A percentile compares a stretch with the other conserved stretches of the same genome.
phyloP scores from a whole-genome alignment of 2,329 filamentous ascomycete genomes.

The Sclerotinia trifoliorum region DNA sequence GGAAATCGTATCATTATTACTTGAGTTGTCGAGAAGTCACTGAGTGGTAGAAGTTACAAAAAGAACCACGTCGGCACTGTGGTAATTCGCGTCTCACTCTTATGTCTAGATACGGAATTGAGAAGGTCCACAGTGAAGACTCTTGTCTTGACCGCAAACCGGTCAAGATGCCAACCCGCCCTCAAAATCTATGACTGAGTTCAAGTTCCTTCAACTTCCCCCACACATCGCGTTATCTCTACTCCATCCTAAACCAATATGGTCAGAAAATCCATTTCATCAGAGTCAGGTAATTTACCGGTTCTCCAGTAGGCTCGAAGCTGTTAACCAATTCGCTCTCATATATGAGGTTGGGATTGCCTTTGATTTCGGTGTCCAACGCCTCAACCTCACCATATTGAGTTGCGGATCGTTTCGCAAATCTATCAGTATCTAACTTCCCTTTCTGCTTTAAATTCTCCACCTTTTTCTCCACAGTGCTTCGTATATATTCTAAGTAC shows the following conservation, averaged over 20 bases:
- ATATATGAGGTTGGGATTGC: constrained; percentile 66
- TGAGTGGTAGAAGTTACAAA: background rate
- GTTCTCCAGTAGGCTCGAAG: constrained; percentile 66
- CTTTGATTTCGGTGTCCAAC: constrained; percentile 41
- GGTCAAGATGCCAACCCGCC: background rate
- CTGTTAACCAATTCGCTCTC: constrained; percentile 62
- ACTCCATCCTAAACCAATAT: constrained; percentile 10
- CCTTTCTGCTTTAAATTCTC: constrained; percentile 46
- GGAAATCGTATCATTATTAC: background rate
- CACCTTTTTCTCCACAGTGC: constrained; percentile 61
- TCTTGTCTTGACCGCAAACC: background rate
- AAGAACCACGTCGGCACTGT: background rate
- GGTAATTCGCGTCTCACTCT: background rate
- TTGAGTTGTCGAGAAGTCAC: background rate
- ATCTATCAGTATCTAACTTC: constrained; percentile 42
- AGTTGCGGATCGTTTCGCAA: constrained; percentile 28
- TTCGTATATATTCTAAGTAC: constrained; percentile 69
- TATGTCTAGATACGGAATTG: background rate
- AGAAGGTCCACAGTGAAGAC: background rate
- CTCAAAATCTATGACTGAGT: background rate
- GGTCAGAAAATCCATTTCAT: background rate
- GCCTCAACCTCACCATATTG: constrained; percentile 44
- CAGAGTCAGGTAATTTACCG: constrained; percentile 47
- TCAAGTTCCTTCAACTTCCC: background rate
- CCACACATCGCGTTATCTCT: constrained; percentile 19